phyloP scores from a whole-genome alignment of 345 rosid species.

The Rhodamnia argentea region DNA sequence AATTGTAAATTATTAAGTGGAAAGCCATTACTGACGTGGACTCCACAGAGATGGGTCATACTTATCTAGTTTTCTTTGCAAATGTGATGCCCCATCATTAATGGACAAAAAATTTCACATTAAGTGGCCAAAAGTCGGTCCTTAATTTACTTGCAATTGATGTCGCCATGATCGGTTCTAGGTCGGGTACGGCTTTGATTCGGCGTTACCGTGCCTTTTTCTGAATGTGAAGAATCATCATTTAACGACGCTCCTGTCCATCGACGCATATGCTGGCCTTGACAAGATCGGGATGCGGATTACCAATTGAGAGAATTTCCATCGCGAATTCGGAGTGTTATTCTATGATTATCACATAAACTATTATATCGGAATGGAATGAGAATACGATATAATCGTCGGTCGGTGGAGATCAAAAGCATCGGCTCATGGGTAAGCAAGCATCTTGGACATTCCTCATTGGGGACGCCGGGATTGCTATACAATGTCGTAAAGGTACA shows the following conservation, averaged over 20 bases:
- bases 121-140: fast-evolving
- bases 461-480: conserved; percentile 5
- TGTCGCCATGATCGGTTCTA: neutral
- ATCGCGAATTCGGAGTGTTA: neutral
- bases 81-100: neutral
- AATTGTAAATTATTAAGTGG: neutral
- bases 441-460: conserved; percentile 34
- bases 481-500: conserved; percentile 6
- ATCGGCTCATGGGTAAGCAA: conserved; percentile 7
- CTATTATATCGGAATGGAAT: neutral
- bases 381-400: neutral
- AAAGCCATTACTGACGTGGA: conserved; percentile 9
- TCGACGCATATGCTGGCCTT: too few species aligned
- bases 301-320: fast-evolving
- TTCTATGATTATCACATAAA: neutral
- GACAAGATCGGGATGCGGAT: neutral
- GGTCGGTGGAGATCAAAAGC: neutral
- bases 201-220: neutral
- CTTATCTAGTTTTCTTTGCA: neutral
- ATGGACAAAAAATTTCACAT: neutral
- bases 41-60: neutral
- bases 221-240: neutral
- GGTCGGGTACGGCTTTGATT: neutral
- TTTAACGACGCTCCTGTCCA: too few species aligned
- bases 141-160: neutral